A percentile compares a stretch with the other conserved stretches of the same genome.
phyloP scores from a whole-genome alignment of 2,329 filamentous ascomycete species.

The Cercospora sp. region DNA sequence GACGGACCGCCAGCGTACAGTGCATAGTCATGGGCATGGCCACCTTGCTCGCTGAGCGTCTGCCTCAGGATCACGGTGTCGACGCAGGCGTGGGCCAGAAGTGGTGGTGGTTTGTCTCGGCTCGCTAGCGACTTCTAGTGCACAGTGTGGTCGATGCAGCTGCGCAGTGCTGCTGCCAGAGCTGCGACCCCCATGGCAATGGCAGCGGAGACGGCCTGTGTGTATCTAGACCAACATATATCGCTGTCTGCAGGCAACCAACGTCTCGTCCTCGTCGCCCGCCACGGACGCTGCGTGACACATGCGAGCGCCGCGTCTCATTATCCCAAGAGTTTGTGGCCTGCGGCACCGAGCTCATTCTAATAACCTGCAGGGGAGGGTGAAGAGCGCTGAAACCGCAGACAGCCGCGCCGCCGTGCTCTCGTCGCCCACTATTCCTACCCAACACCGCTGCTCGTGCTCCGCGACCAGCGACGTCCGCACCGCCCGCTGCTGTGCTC shows the following conservation, averaged over 20 bases:
- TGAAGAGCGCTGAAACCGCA: slow-evolving; percentile 7
- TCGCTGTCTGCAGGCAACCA: not conserved
- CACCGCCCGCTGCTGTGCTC: slow-evolving; percentile 7
- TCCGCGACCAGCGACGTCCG: slow-evolving; percentile 5
- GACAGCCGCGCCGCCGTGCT: slow-evolving; percentile 1
- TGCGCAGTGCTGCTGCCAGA: slow-evolving; percentile 1
- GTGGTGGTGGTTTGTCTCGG: not conserved
- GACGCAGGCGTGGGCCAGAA: not conserved
- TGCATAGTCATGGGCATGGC: not conserved
- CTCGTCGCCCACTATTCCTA: not conserved
- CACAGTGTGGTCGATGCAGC: not conserved
- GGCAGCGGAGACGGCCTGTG: not conserved
- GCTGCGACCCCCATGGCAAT: not conserved
- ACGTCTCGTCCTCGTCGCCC: not conserved
- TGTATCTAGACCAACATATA: not conserved
- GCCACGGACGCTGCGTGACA: not conserved
- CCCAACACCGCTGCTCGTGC: slow-evolving; percentile 9
- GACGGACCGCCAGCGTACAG: not conserved
- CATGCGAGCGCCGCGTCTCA: slow-evolving; percentile 3
- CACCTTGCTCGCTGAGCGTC: not conserved
- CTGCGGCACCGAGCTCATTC: slow-evolving; percentile 7
- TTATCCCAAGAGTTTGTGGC: slow-evolving; percentile 5
- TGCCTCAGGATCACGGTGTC: not conserved
- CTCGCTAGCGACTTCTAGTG: slow-evolving; percentile 2
- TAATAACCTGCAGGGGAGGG: slow-evolving; percentile 4